Evolutionary conservation across 1,284 basidiomycete genomes (phyloP).

Genomic region (Cronartium quercuum): DNA sequence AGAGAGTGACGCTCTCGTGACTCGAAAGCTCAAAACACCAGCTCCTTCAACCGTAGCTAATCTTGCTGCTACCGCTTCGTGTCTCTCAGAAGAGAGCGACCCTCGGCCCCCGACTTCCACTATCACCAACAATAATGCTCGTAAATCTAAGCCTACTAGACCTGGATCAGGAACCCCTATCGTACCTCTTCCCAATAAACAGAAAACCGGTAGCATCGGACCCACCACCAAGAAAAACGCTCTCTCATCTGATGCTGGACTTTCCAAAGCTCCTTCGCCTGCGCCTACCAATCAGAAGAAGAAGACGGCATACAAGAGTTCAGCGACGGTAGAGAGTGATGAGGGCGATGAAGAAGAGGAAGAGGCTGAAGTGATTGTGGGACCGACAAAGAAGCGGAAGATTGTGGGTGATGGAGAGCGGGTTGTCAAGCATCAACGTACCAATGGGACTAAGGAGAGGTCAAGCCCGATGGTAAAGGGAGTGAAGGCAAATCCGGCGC

Average conservation of each 20-base stretch:
- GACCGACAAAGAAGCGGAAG: neutral
- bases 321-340: neutral
- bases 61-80: neutral
- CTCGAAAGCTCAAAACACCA: neutral
- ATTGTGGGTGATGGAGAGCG: neutral
- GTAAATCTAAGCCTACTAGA: neutral
- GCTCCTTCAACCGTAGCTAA: neutral
- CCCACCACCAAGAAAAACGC: neutral
- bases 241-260: neutral
- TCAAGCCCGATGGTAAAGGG: neutral
- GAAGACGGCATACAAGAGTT: neutral
- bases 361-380: neutral
- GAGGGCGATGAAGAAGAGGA: neutral
- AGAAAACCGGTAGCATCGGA: neutral
- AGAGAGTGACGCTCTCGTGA: conserved; percentile 8
- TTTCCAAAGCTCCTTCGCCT: neutral
- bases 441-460: neutral
- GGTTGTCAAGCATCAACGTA: too few species aligned
- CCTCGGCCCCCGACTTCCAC: neutral
- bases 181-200: neutral
- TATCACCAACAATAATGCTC: neutral
- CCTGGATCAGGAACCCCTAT: too few species aligned
- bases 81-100: neutral
- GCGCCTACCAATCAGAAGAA: neutral
- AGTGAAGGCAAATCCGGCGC: neutral